Evolutionary conservation across 441 rosid species (phyloP), one percentile per base, ranked within the genome.

Genomic region (Bruguiera hainesii): DNA sequence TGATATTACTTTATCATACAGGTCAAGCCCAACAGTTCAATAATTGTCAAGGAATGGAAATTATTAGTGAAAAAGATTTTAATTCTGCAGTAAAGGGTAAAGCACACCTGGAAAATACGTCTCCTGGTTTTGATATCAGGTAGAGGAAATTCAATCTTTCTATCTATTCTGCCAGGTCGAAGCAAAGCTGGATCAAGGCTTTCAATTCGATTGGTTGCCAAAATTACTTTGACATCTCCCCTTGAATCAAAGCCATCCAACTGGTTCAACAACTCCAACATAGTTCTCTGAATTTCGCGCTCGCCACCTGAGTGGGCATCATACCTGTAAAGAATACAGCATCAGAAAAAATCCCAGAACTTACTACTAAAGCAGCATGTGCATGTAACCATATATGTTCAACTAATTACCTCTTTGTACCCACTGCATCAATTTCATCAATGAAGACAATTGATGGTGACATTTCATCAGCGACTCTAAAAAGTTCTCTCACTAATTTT

Each of bases 221-320:
- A 90, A 65, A 92, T 92, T 23, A 92, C 96, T 78, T 92, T 92
- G 53, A 92, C 96, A 60, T 89, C 95, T 73, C 93, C 95, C 72
- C 90, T 81, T 31, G 96, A 90, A 81, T 90, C 96, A 65, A 92
- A 92, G 57, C 98, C 98, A 74, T 92, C 97, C 53, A 92, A 80
- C 70, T 92, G 97, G 76, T 92, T 92, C 79, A 92, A 73, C 76
- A 92, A 73, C 58, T 92, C 98, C 82, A 92, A 80, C 95, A 92
- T 90, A 46, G 96, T 92, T 79, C 98, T 83, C 78, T 92, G 98
- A 55, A 92, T 90, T 74, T 92, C 98, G 71, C 98, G 95, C 50
- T 92, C 98, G 55, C 95, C 98, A 57, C 98, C 98, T 23, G 96
- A 89, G 76, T 90, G 82, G 7, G 98, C 96, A 63, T 92, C 97